Conservation (phyloP, 2,329 filamentous ascomycete species). For the Xylariaceae sp. region DNA sequence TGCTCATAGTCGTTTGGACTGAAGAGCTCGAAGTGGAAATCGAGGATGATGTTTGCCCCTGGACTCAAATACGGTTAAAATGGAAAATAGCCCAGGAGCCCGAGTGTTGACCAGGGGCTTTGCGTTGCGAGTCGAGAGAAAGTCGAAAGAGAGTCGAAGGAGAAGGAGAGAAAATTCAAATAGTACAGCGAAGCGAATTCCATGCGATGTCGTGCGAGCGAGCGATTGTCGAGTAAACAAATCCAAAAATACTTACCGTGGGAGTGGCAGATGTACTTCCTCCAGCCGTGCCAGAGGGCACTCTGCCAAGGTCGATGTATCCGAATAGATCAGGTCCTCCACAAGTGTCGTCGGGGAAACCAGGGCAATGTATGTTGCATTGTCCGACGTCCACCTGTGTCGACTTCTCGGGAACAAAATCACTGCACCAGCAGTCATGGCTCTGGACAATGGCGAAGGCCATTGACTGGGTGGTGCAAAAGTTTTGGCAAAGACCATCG, state of each 20-base stretch:
- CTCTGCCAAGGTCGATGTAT: constrained; percentile 54
- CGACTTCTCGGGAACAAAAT: constrained; percentile 53
- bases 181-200: constrained; percentile 13
- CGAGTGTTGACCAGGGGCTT: neutral
- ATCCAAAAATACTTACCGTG: constrained; percentile 28
- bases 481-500: constrained; percentile 60
- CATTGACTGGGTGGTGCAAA: constrained; percentile 47
- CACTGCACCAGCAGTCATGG: constrained; percentile 68
- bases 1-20: constrained; percentile 12
- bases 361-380: constrained; percentile 60
- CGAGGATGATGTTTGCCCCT: constrained; percentile 30
- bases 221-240: neutral
- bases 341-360: constrained; percentile 62
- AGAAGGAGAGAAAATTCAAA: too few relatives aligned
- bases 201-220: constrained; percentile 21
- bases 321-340: constrained; percentile 58
- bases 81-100: constrained; percentile 17
- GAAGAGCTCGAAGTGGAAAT: constrained; percentile 35
- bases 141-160: too few relatives aligned
- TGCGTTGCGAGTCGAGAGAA: too few relatives aligned
- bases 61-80: constrained; percentile 30
- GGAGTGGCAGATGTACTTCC: constrained; percentile 23
- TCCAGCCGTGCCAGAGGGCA: constrained; percentile 54
- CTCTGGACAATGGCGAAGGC: constrained; percentile 65
- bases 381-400: constrained; percentile 37